Percentiles rank a stretch among this genome's conserved stretches.
These are phyloP conservation scores for Fusarium pseudograminearum DNA, from an alignment of 2,329 filamentous ascomycete genomes.

Conservation along the genomic window DNA sequence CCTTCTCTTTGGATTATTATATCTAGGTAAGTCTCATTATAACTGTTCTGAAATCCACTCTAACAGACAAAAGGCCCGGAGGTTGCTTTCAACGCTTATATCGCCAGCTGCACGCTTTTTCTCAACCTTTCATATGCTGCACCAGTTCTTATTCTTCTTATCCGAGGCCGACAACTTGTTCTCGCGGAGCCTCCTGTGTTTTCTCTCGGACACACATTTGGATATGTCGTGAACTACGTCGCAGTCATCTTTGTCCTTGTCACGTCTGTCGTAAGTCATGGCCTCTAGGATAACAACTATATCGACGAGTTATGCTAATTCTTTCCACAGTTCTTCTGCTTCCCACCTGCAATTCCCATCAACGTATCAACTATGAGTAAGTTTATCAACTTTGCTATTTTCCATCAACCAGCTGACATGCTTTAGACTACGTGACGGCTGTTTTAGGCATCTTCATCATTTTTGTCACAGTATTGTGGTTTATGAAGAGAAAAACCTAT, in stretches of 20 bases:
- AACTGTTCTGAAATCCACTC: accelerated
- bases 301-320: not conserved
- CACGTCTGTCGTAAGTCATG: constrained; percentile 51
- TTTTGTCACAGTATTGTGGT: constrained; percentile 30
- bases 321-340: constrained; percentile 37
- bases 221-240: constrained; percentile 50
- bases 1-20: constrained; percentile 59
- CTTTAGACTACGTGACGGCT: constrained; percentile 53
- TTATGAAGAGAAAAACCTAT: constrained; percentile 36
- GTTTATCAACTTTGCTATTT: not conserved
- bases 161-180: constrained; percentile 53
- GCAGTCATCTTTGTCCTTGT: constrained; percentile 55
- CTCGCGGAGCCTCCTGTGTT: constrained; percentile 48
- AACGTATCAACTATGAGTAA: constrained; percentile 42
- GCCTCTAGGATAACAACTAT: accelerated
- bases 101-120: constrained; percentile 59
- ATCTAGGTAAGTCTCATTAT: constrained; percentile 43
- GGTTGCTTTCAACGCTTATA: constrained; percentile 61
- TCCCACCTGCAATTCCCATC: constrained; percentile 41
- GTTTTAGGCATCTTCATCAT: constrained; percentile 52
- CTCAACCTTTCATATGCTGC: constrained; percentile 61
- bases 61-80: constrained; percentile 49
- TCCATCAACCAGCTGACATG: not conserved
- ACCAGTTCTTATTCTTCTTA: constrained; percentile 55
- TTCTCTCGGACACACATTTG: constrained; percentile 47